Evolutionary conservation across 306 rosid genomes (phyloP).

Genomic region (Glycine tomentella): DNA sequence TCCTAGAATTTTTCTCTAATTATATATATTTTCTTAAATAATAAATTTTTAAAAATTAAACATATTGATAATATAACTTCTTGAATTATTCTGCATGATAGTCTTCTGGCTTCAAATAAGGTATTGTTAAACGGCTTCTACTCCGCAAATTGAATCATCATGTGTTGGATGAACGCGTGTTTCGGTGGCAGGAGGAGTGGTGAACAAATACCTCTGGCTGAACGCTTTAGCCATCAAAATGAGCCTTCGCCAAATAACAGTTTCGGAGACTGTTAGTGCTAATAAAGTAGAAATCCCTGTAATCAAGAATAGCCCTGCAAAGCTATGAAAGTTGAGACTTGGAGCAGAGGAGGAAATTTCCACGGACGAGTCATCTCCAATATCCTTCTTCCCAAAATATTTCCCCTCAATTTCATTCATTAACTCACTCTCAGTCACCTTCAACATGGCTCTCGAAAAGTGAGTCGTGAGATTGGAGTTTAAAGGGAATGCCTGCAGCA

Average conservation of each 20-base stretch:
- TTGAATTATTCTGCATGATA: no score
- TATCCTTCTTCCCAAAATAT: conserved; percentile 38
- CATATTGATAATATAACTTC: no score
- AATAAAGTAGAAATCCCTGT: not conserved
- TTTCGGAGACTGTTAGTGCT: conserved; percentile 44
- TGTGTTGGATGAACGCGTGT: not conserved
- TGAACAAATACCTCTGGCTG: no score
- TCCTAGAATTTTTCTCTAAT: no score
- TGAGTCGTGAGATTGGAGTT: conserved; percentile 35
- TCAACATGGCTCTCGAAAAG: conserved; percentile 53
- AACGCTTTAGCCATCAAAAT: conserved; percentile 34
- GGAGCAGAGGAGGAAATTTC: not conserved
- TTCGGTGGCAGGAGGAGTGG: not conserved
- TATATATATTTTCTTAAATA: no score
- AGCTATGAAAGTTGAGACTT: conserved; percentile 39
- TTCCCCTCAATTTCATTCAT: conserved; percentile 39
- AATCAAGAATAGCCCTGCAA: conserved; percentile 47
- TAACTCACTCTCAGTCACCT: conserved; percentile 30
- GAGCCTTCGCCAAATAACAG: conserved; percentile 48
- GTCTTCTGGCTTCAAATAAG: no score
- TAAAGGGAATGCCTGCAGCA: conserved; percentile 42
- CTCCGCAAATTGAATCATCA: not conserved
- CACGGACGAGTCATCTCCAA: not conserved
- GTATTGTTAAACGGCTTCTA: not conserved
- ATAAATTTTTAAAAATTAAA: no score